phyloP scores from a whole-genome alignment of 345 rosid genomes.

The Draba incana region DNA sequence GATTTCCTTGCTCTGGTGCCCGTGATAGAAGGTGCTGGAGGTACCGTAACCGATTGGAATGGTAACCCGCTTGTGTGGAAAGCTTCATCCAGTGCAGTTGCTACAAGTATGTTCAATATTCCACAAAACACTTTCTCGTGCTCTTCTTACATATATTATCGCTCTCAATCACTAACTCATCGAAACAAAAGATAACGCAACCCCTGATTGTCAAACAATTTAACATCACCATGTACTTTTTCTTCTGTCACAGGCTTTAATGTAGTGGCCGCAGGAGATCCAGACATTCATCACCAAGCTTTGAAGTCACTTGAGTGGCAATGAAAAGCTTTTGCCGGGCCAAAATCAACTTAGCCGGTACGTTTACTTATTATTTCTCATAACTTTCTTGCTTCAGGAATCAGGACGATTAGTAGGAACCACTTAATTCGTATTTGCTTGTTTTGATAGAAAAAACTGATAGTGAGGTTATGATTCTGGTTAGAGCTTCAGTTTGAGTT shows the following conservation, averaged over 20 bases:
- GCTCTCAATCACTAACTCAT: slow-evolving; percentile 1
- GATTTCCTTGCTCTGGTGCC: slow-evolving; percentile 91
- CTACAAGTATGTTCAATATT: slow-evolving; percentile 54
- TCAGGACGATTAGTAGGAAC: not conserved
- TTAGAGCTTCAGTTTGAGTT: slow-evolving; percentile 16
- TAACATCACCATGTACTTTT: slow-evolving; percentile 26
- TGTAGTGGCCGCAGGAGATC: slow-evolving; percentile 85
- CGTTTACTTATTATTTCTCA: slow-evolving; percentile 18
- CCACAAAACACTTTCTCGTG: not conserved
- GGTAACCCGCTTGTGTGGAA: slow-evolving; percentile 75
- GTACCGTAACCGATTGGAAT: slow-evolving; percentile 83
- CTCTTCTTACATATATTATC: not conserved
- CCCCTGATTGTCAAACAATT: slow-evolving; percentile 2
- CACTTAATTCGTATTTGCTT: slow-evolving; percentile 19
- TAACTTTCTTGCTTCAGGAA: slow-evolving; percentile 19
- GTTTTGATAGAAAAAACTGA: slow-evolving; percentile 27
- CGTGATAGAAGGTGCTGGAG: slow-evolving; percentile 92
- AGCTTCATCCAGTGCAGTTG: slow-evolving; percentile 63
- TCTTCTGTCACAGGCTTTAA: slow-evolving; percentile 62
- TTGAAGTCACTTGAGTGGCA: slow-evolving; percentile 46
- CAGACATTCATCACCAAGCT: slow-evolving; percentile 53
- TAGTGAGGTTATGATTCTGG: slow-evolving; percentile 26
- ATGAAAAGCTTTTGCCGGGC: slow-evolving; percentile 28
- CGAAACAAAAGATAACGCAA: slow-evolving; percentile 4
- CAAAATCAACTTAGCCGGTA: slow-evolving; percentile 17